Evolutionary conservation across 768 basidiomycete species (phyloP).

Genomic region (Fibroporia radiculosa): DNA sequence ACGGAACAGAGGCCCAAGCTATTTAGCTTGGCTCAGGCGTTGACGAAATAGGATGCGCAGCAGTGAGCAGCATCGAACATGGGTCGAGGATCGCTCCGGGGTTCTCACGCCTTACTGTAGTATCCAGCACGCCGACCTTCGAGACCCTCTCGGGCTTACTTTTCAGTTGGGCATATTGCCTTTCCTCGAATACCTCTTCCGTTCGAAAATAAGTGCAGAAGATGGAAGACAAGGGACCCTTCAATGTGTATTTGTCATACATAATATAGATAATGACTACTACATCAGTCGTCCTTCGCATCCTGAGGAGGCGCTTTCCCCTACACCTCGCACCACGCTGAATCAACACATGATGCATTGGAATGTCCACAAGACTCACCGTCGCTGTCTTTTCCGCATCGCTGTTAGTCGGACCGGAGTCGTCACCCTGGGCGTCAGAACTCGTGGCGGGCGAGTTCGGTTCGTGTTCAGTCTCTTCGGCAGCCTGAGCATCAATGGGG

Average conservation of each 20-base stretch:
- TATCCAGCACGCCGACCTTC: no score
- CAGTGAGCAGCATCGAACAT: no score
- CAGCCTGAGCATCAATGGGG: constrained; percentile 19
- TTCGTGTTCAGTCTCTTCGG: constrained; percentile 8
- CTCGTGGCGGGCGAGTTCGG: constrained; percentile 16
- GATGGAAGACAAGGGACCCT: background rate
- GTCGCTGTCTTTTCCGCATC: constrained; percentile 12
- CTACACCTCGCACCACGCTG: background rate
- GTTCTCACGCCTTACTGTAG: no score
- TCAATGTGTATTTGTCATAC: constrained; percentile 3
- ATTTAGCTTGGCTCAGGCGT: constrained; percentile 1
- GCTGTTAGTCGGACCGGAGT: constrained; percentile 12
- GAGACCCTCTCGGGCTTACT: no score
- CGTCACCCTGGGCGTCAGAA: constrained; percentile 16
- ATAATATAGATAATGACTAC: constrained; percentile 1
- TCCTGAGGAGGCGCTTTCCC: constrained; percentile 14
- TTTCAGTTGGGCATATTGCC: no score
- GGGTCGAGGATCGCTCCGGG: no score
- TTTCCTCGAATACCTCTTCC: no score
- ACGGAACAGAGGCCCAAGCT: background rate
- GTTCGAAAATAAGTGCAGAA: no score
- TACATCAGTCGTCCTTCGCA: constrained; percentile 5
- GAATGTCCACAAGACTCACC: constrained; percentile 1
- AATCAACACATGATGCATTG: background rate
- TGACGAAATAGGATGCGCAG: background rate